A percentile compares a stretch with the other conserved stretches of the same genome.
Evolutionary conservation across 345 rosid genomes (phyloP).

Genomic region (Streptanthus diversifolius): DNA sequence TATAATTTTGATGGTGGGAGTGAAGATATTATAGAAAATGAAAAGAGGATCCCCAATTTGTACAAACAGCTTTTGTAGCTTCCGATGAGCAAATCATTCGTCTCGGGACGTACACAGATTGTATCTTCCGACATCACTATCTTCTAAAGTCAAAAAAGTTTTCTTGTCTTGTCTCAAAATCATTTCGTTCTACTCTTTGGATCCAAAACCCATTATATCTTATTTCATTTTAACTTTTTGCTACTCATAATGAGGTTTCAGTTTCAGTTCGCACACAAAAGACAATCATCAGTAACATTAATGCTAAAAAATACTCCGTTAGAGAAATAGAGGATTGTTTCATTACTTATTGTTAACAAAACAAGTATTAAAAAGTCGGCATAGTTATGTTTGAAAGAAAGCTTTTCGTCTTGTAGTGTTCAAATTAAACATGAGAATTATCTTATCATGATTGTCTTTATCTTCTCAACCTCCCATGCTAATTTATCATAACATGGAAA

Average conservation of each 20-base stretch:
- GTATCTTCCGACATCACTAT: constrained; percentile 35
- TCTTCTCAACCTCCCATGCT: constrained; percentile 28
- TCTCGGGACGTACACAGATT: constrained; percentile 39
- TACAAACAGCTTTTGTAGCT: constrained; percentile 34
- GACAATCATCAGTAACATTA: background rate
- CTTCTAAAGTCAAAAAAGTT: constrained; percentile 34
- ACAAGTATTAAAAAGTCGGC: constrained; percentile 15
- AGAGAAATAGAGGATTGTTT: background rate
- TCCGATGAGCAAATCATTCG: constrained; percentile 38
- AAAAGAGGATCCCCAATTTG: constrained; percentile 31
- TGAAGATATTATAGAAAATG: background rate
- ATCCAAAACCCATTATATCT: constrained; percentile 15
- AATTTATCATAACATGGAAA: background rate
- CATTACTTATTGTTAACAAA: background rate
- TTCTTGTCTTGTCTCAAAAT: constrained; percentile 35
- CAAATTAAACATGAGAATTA: constrained; percentile 23
- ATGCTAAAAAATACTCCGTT: background rate
- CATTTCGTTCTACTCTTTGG: constrained; percentile 28
- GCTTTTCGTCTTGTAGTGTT: constrained; percentile 32
- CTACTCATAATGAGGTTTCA: constrained; percentile 20
- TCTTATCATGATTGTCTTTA: constrained; percentile 32
- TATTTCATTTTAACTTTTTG: background rate
- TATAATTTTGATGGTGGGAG: background rate
- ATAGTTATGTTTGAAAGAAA: constrained; percentile 29
- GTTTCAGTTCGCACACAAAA: background rate